Evolutionary conservation across 1,284 basidiomycete species (phyloP).

Genomic region (Earliella scabrosa): DNA sequence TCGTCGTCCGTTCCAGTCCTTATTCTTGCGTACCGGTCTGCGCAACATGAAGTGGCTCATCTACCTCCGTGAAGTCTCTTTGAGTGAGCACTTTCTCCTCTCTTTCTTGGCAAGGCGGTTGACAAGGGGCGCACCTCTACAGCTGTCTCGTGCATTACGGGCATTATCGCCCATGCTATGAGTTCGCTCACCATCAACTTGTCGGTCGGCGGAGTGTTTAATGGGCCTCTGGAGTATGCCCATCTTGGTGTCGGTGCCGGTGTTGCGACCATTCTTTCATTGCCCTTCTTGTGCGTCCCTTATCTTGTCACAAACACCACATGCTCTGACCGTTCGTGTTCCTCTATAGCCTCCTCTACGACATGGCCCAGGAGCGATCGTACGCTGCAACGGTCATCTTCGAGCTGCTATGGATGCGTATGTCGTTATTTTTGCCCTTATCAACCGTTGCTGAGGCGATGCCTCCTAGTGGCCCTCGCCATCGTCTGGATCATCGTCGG

Average conservation of each 20-base stretch:
- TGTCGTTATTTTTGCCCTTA: not conserved
- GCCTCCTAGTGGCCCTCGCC: not conserved
- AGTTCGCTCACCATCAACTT: slow-evolving; percentile 5
- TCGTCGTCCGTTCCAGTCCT: slow-evolving; percentile 11
- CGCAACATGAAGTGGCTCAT: slow-evolving; percentile 16
- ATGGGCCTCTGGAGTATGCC: not conserved
- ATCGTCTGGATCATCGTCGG: slow-evolving; percentile 8
- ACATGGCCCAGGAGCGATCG: slow-evolving; percentile 11
- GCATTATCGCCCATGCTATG: slow-evolving; percentile 14
- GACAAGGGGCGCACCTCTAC: not conserved
- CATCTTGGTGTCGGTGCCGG: slow-evolving; percentile 5
- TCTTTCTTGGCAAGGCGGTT: not conserved
- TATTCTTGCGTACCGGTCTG: slow-evolving; percentile 15
- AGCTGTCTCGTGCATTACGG: slow-evolving; percentile 12
- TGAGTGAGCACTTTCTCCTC: slow-evolving; percentile 2
- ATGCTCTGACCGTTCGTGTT: not conserved
- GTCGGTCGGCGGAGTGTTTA: not conserved
- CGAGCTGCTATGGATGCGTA: slow-evolving; percentile 9
- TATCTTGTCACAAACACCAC: not conserved
- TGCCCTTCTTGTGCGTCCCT: slow-evolving; percentile 9
- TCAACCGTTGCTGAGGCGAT: not conserved
- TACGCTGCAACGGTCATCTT: slow-evolving; percentile 8
- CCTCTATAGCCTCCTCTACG: slow-evolving; percentile 6
- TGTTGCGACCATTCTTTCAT: slow-evolving; percentile 6
- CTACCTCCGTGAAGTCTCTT: slow-evolving; percentile 3